Evolutionary conservation across 257 asterid genomes (phyloP), one percentile per base, ranked within the genome.

Genomic region (Ocimum tenuiflorum): DNA sequence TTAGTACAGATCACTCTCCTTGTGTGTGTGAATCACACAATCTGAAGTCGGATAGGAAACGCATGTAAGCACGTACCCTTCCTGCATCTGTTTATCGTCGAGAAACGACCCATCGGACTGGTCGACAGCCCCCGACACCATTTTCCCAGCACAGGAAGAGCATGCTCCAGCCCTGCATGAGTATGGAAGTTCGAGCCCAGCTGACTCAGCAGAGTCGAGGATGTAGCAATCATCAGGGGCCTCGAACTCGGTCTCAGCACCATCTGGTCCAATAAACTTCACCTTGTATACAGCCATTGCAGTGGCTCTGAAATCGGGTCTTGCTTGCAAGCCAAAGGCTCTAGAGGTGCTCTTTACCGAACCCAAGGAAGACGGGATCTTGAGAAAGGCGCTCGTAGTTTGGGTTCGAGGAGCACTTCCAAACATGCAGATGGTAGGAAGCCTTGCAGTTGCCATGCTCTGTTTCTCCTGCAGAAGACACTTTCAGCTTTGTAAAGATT

Each of bases 91-190:
- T 12, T 63, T 68, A 1, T 88, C 94, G 13, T 79, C 88, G 8
- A 88, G 92, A 60, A 87, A 91, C 17, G 95, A 85, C 46, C 94
- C 96, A 51, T 88, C 91, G 0, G 89, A 86, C 49, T 83, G 96
- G 76, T 86, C 96, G 1, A 88, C 94, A 2, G 72, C 0, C 8
- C 97, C 97, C 0, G 76, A 53, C 19, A 54, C 74, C 14, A 84
- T 14, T 71, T 86, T 81, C 71, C 97, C 97, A 1, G 96, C 96
- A 39, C 97, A 90, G 9, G 97, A 85, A 65, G 96, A 90, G 86
- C 97, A 90, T 0, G 97, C 94, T 1, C 97, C 97, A 0, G 97
- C 96, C 77, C 96, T 84, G 76, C 97, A 90, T 0, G 97, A 90
- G 77, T 87, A 90, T 0, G 97, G 97, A 41, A 90, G 74, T 1